A percentile compares a stretch with the other conserved stretches of the same genome.
phyloP scores from a whole-genome alignment of 2,329 filamentous ascomycete genomes.

The Xylaria sp. region DNA sequence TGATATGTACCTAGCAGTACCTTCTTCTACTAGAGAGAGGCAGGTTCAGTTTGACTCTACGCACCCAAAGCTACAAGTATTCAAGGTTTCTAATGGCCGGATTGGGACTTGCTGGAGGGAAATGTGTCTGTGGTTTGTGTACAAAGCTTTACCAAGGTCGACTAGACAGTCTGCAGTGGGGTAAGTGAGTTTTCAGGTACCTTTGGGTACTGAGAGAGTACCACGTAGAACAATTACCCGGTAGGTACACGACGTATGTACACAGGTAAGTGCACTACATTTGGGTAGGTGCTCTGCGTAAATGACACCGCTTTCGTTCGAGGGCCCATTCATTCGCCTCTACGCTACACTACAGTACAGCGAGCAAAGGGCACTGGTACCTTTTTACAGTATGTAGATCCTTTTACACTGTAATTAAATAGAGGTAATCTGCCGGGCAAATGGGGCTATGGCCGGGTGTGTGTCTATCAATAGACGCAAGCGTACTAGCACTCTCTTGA shows the following conservation, averaged over 20 bases:
- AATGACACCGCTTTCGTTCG: slow-evolving; percentile 9
- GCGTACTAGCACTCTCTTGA: not conserved
- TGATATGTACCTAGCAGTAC: slow-evolving; percentile 4
- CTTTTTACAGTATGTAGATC: not conserved
- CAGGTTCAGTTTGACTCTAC: not conserved
- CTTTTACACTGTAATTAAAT: not conserved
- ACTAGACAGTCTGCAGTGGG: not conserved
- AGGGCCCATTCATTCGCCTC: not conserved
- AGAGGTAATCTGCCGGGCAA: not conserved
- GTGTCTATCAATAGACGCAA: slow-evolving; percentile 23
- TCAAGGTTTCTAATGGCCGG: slow-evolving; percentile 23
- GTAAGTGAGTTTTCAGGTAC: not conserved
- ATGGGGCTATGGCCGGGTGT: slow-evolving; percentile 19
- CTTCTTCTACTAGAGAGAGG: too few relatives aligned
- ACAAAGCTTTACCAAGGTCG: not conserved
- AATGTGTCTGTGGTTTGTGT: not conserved
- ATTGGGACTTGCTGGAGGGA: slow-evolving; percentile 24
- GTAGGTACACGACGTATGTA: not conserved
- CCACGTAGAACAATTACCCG: not conserved
- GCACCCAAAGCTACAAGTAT: not conserved
- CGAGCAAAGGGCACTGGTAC: not conserved
- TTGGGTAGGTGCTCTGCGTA: not conserved
- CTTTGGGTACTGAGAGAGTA: not conserved
- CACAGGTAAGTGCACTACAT: not conserved
- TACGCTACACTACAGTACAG: not conserved